These are phyloP conservation scores for Goffeauzyma gilvescens DNA, from an alignment of 768 basidiomycete species.

Conservation along the genomic window DNA sequence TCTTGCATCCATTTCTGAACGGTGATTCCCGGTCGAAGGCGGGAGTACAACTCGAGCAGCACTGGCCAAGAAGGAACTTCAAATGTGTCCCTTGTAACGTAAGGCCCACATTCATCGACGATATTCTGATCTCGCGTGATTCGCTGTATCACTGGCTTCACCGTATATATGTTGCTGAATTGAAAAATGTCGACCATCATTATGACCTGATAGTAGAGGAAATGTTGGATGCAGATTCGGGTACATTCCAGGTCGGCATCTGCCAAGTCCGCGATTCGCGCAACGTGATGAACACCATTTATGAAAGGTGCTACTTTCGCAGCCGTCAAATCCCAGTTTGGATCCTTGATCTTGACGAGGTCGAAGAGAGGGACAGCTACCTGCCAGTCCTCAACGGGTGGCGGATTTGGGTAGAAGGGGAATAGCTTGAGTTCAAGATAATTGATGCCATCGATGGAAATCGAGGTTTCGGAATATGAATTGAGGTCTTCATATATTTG, in stretches of 20 bases:
- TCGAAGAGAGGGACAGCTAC: slow-evolving; percentile 81
- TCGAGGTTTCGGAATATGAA: slow-evolving; percentile 89
- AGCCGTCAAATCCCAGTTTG: slow-evolving; percentile 93
- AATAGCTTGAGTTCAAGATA: slow-evolving; percentile 90
- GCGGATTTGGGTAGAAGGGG: slow-evolving; percentile 89
- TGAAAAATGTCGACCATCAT: slow-evolving; percentile 97
- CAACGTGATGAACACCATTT: slow-evolving; percentile 79
- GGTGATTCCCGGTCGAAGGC: slow-evolving; percentile 62
- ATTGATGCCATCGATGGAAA: slow-evolving; percentile 71
- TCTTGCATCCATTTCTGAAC: slow-evolving; percentile 74
- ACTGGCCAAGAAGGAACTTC: slow-evolving; percentile 69
- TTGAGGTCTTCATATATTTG: slow-evolving; percentile 94
- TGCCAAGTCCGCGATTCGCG: slow-evolving; percentile 74
- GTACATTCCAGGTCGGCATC: slow-evolving; percentile 69
- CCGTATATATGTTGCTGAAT: slow-evolving; percentile 90
- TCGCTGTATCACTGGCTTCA: slow-evolving; percentile 68
- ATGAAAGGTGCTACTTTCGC: slow-evolving; percentile 46
- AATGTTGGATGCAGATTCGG: slow-evolving; percentile 70
- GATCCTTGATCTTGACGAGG: slow-evolving; percentile 57
- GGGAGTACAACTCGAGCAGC: slow-evolving; percentile 67
- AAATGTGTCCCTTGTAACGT: slow-evolving; percentile 50
- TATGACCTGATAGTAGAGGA: slow-evolving; percentile 92
- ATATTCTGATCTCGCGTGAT: slow-evolving; percentile 70
- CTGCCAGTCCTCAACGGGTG: slow-evolving; percentile 76
- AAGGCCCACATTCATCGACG: slow-evolving; percentile 74